These are phyloP conservation scores for Colletotrichum viniferum DNA, from an alignment of 2,329 filamentous ascomycete genomes.

Conservation along the genomic window DNA sequence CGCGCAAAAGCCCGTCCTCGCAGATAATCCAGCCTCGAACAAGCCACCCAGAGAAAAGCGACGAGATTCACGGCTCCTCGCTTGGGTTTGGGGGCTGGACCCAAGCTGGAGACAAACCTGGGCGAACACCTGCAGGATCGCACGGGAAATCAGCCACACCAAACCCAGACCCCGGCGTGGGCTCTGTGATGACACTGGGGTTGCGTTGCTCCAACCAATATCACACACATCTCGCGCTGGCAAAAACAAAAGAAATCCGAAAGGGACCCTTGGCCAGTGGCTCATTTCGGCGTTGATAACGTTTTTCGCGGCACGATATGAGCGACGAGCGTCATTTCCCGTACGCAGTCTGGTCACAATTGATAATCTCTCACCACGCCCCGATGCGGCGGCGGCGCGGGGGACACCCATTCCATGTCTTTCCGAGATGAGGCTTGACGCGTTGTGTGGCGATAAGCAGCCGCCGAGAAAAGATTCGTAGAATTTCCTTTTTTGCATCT, in stretches of 20 bases:
- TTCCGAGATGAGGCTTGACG: background rate
- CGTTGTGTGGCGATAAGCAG: background rate
- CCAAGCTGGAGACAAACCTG: background rate
- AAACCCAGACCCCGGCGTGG: background rate
- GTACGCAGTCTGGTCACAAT: constrained; percentile 1
- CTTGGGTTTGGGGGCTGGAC: background rate
- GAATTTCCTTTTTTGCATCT: background rate
- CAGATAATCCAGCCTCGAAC: background rate
- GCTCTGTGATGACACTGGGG: background rate
- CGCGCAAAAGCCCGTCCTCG: background rate
- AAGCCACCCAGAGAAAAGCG: constrained; percentile 2
- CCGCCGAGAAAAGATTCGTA: background rate
- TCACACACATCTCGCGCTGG: background rate
- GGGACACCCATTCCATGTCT: background rate
- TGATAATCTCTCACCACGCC: constrained; percentile 8
- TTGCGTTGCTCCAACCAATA: background rate
- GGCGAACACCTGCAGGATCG: background rate
- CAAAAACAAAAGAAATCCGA: background rate
- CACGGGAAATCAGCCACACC: background rate
- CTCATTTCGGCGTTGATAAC: background rate
- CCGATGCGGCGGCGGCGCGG: background rate
- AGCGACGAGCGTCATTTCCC: background rate
- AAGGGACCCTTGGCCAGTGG: background rate
- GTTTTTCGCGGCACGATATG: background rate
- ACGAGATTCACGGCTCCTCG: background rate